Base-by-base conservation (phyloP, 2,329 filamentous ascomycete genomes). In the Colletotrichum sp. region DNA sequence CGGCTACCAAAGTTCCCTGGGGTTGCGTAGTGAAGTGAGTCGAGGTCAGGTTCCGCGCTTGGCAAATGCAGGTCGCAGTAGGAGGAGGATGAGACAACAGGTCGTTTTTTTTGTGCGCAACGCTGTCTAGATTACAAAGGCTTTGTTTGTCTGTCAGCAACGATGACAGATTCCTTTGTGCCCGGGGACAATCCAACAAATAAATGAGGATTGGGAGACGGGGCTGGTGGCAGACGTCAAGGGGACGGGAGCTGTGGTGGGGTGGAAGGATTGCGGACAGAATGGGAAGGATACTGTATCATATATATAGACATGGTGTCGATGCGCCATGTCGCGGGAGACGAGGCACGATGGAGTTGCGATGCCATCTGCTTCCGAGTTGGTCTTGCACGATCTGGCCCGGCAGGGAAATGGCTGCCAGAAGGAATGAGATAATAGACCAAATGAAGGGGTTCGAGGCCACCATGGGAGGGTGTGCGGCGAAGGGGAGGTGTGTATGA, bases 361-460 rank as follows among this genome's bases (percentile, higher is more conserved):
- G 73, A 75, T 75, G 72, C 60, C n/a, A 48, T 69, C 38, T 74
- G 38, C 61, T 52, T 63, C 48, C 74, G 65, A 58, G 55, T 60
- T 58, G 66, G 30, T 60, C 71, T 48, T 48, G 74, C 71, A 24
- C 67, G 71, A 76, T 76, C 74, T 70, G 74, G 66, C 65, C 66
- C 74, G 60, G 71, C 70, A 60, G 60, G 65, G 48, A 68, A 69
- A 68, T 48, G 48, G 64, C 55, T 67, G 21, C 48, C 28, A 71
- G 52, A 71, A 75, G 71, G 74, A 76, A 71, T 71, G 72, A 71
- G 61, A 67, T 67, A 28, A 75, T 75, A 76, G 65, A 76, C 68
- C 55, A 64, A 61, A 67, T 60, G 58, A 74, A 75, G 66, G 71
- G 71, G 71, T 71, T 71, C 66, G 63, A 71, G 64, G 64, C 48